Evolutionary conservation across 2,329 filamentous ascomycete species (phyloP), one percentile per base, ranked within the genome.

Genomic region (Penicillium sp.): DNA sequence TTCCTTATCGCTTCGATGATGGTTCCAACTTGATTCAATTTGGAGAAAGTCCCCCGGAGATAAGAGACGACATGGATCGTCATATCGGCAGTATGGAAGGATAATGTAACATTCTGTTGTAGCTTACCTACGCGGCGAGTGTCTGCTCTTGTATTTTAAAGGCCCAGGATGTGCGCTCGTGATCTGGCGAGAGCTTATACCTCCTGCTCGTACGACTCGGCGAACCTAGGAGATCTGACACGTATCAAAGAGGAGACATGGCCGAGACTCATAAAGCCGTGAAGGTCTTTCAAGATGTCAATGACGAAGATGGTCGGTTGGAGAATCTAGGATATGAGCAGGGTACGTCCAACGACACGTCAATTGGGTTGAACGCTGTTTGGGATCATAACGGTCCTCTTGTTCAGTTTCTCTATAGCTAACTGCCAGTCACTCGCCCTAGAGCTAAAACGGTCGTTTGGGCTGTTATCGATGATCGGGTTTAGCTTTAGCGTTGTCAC

Each of bases 401-500:
- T n/a, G 18, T 37, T 37, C 4, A 8, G 13, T 25, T 26, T 18
- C 13, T 6, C 13, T 25, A 4, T 24, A 25, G 35, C 43, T 45
- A 7, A 45, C 26, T 27, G 24, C 32, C 25, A 27, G 11, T 4
- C 43, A 13, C 26, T 11, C 4, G 18, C 18, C 5, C 25, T 49
- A 78, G 77, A 82, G 61, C 71, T 82, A 54, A 79, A 79, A 59
- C 75, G 78, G 7, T 76, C 71, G 7, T 82, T 81, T 54, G 70
- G 75, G 8, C 61, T 80, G 5, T 54, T 81, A 27, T 77, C 78
- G 33, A 82, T 82, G 76, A 71, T 82, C 32, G 79, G 77, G 1
- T 82, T 82, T 64, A 75, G 72, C 39, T 82, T 82, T 62, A 76
- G 72, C 48, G 77, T 82, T 39, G 76, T 82, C 38, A 81, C 79